phyloP scores from a whole-genome alignment of 1,284 basidiomycete species.

The Apiotrichum mycotoxinovorans region DNA sequence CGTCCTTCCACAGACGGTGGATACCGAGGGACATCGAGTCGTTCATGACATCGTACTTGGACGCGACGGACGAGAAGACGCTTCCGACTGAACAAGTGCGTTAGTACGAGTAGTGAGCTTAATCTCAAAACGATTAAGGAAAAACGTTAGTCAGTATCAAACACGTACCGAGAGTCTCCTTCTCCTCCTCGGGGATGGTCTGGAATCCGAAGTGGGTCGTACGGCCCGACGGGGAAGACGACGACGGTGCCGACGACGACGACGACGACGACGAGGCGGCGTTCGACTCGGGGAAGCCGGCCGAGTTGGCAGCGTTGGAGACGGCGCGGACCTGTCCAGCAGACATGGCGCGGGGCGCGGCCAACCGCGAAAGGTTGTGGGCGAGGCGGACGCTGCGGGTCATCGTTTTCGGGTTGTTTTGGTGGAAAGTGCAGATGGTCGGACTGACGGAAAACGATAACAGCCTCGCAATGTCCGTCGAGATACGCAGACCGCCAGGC shows the following conservation, averaged over 20 bases:
- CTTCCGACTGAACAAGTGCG: conserved; percentile 61
- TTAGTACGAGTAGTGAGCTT: too few species aligned
- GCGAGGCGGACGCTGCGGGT: conserved; percentile 19
- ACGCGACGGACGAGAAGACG: conserved; percentile 95
- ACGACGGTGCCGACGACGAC: conserved; percentile 6
- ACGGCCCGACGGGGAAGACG: conserved; percentile 18
- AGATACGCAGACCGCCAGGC: too few species aligned
- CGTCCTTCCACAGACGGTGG: conserved; percentile 96
- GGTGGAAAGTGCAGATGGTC: neutral
- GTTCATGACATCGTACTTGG: conserved; percentile 97
- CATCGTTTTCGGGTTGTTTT: conserved; percentile 7
- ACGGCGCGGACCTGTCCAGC: conserved; percentile 14
- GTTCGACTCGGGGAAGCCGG: neutral
- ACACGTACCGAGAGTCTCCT: conserved; percentile 56
- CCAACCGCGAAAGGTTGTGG: conserved; percentile 7
- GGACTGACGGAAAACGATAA: neutral
- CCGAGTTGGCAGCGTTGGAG: conserved; percentile 7
- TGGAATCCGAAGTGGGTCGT: conserved; percentile 91
- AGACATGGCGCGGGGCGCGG: conserved; percentile 8
- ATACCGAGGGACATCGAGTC: conserved; percentile 96
- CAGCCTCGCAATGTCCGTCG: too few species aligned
- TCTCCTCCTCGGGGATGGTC: conserved; percentile 73
- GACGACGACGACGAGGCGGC: neutral
- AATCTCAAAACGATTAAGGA: too few species aligned
- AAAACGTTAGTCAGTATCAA: neutral